These are phyloP conservation scores for Erysimum pusillum DNA, from an alignment of 441 rosid species.

Conservation along the genomic window DNA sequence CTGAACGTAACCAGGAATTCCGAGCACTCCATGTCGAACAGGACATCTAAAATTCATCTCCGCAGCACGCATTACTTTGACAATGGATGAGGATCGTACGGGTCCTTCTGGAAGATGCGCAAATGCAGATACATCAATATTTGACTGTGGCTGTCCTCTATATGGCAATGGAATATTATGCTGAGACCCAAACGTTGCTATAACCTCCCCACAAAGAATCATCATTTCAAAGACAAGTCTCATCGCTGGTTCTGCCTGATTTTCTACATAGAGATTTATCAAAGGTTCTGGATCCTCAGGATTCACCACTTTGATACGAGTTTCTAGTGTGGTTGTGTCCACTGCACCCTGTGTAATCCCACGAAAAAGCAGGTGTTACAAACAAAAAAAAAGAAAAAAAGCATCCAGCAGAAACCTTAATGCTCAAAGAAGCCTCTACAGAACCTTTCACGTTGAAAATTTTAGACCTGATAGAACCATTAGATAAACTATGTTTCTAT, in stretches of 20 bases:
- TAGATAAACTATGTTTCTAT: constrained; percentile 10
- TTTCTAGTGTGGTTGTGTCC: constrained; percentile 79
- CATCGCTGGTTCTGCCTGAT: constrained; percentile 94
- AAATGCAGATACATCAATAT: constrained; percentile 82
- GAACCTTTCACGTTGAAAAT: constrained; percentile 5
- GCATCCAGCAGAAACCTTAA: constrained; percentile 8
- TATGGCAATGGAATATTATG: constrained; percentile 87
- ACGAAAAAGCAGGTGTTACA: constrained; percentile 26
- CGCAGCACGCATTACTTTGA: constrained; percentile 88
- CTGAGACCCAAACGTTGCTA: constrained; percentile 81
- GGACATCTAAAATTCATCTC: constrained; percentile 90
- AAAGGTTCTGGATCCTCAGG: constrained; percentile 88
- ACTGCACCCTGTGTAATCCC: constrained; percentile 78
- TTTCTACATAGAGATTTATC: constrained; percentile 86
- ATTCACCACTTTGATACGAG: constrained; percentile 88
- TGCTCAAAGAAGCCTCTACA: constrained; percentile 25
- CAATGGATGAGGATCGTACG: constrained; percentile 77
- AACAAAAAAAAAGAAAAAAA: neutral
- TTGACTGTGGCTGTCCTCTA: constrained; percentile 96
- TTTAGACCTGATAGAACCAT: constrained; percentile 6
- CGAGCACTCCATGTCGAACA: constrained; percentile 86
- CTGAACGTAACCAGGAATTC: constrained; percentile 96
- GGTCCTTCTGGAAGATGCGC: constrained; percentile 98
- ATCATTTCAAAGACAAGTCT: constrained; percentile 97
- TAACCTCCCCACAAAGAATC: constrained; percentile 95